A percentile compares a stretch with the other conserved stretches of the same genome.
Conservation (phyloP, 352 stramenopile species). For the Peronospora belbahrii region DNA sequence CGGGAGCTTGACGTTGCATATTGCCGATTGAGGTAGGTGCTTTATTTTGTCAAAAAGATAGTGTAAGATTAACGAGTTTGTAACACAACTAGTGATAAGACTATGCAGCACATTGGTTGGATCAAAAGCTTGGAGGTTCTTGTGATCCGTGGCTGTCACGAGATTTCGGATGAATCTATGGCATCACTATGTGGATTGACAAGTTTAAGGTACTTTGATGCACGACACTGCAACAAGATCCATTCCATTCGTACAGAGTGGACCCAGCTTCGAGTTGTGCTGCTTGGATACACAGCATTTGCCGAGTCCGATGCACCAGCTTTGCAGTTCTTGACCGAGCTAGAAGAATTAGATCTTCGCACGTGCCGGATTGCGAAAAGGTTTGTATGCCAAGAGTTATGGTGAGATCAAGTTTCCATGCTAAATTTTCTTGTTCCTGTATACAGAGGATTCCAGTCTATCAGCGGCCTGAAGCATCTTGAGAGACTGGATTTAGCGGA, state of each 20-base stretch:
- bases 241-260: slow-evolving; percentile 45
- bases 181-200: slow-evolving; percentile 19
- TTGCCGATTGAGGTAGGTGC: slow-evolving; percentile 37
- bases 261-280: slow-evolving; percentile 41
- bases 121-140: slow-evolving; percentile 33
- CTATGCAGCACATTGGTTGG: slow-evolving; percentile 27
- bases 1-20: slow-evolving; percentile 46
- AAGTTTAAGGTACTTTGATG: slow-evolving; percentile 57
- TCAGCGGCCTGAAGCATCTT: slow-evolving; percentile 44
- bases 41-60: background rate
- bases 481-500: slow-evolving; percentile 54
- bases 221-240: slow-evolving; percentile 53
- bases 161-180: slow-evolving; percentile 33
- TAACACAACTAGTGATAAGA: slow-evolving; percentile 19
- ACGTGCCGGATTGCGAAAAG: slow-evolving; percentile 65
- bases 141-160: slow-evolving; percentile 38
- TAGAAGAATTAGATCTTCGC: slow-evolving; percentile 59
- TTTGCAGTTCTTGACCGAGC: slow-evolving; percentile 37
- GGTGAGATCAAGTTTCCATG: background rate
- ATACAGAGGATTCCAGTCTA: slow-evolving; percentile 58
- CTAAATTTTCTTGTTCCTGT: slow-evolving; percentile 1
- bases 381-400: slow-evolving; percentile 17
- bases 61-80: background rate
- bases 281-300: slow-evolving; percentile 57
- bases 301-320: slow-evolving; percentile 51